These are phyloP conservation scores for Erucastrum elatum DNA, from an alignment of 345 rosid genomes.

Conservation along the genomic window DNA sequence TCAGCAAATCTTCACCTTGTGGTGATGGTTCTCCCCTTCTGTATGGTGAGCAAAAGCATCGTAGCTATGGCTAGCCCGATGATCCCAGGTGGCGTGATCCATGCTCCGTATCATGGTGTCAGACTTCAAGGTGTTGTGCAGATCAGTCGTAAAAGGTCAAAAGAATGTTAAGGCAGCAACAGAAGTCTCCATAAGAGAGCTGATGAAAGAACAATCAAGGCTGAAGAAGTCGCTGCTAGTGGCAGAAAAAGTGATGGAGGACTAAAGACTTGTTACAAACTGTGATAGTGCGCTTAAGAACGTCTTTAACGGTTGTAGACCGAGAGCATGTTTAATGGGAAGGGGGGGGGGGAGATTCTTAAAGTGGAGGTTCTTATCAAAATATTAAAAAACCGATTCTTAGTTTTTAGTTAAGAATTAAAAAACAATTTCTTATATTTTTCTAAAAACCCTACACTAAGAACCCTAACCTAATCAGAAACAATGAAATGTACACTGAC, in stretches of 20 bases:
- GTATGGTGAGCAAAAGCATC: constrained; percentile 6
- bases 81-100: not conserved
- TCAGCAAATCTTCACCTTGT: constrained; percentile 16
- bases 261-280: constrained; percentile 11
- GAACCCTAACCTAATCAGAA: not conserved
- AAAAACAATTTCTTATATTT: too few relatives aligned
- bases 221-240: not conserved
- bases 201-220: constrained; percentile 19
- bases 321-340: too few relatives aligned
- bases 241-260: not conserved
- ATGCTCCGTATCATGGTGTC: constrained; percentile 20
- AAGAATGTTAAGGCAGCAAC: constrained; percentile 36
- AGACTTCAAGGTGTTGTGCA: constrained; percentile 32
- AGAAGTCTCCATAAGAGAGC: constrained; percentile 31
- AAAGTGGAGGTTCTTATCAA: too few relatives aligned
- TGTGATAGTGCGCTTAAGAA: constrained; percentile 3
- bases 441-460: too few relatives aligned
- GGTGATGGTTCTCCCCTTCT: constrained; percentile 17
- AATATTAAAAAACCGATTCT: too few relatives aligned
- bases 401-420: too few relatives aligned
- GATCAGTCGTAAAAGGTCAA: constrained; percentile 34
- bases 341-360: too few relatives aligned
- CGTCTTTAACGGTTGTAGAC: too few relatives aligned
- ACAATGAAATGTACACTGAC: not conserved
- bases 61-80: not conserved